These are phyloP conservation scores for Chytridiales sp. DNA, from an alignment of 371 early-diverging fungal genomes.

Conservation along the genomic window DNA sequence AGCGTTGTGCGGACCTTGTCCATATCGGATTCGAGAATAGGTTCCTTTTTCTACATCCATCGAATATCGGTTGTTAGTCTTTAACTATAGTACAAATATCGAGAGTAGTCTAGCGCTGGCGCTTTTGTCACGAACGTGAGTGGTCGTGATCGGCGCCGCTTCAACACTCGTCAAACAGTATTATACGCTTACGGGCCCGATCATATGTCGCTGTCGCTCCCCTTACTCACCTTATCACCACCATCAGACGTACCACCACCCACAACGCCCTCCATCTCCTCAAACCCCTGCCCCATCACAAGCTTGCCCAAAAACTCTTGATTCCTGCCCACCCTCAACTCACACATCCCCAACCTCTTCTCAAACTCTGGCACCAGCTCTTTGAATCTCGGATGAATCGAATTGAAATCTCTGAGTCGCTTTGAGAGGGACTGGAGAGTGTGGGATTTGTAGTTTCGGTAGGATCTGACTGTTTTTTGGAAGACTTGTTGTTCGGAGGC, in stretches of 20 bases:
- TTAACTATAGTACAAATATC: neutral
- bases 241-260: slow-evolving; percentile 2
- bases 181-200: slow-evolving; percentile 6
- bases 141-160: neutral
- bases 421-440: slow-evolving; percentile 68
- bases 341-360: slow-evolving; percentile 54
- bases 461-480: slow-evolving; percentile 67
- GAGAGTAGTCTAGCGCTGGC: neutral
- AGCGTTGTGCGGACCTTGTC: slow-evolving; percentile 77
- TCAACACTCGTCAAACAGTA: neutral
- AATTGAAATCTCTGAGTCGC: slow-evolving; percentile 65
- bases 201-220: slow-evolving; percentile 29
- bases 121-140: neutral
- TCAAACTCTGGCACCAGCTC: slow-evolving; percentile 52
- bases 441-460: slow-evolving; percentile 68
- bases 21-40: slow-evolving; percentile 57
- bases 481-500: slow-evolving; percentile 49
- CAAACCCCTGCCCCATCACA: slow-evolving; percentile 44
- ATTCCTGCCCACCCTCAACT: slow-evolving; percentile 38
- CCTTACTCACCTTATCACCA: neutral
- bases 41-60: slow-evolving; percentile 37
- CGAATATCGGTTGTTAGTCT: slow-evolving; percentile 1
- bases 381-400: slow-evolving; percentile 67
- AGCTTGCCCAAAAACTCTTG: slow-evolving; percentile 18
- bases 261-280: slow-evolving; percentile 31